These are phyloP conservation scores for Lentinula guzmanii DNA, from an alignment of 768 basidiomycete species.

Conservation along the genomic window DNA sequence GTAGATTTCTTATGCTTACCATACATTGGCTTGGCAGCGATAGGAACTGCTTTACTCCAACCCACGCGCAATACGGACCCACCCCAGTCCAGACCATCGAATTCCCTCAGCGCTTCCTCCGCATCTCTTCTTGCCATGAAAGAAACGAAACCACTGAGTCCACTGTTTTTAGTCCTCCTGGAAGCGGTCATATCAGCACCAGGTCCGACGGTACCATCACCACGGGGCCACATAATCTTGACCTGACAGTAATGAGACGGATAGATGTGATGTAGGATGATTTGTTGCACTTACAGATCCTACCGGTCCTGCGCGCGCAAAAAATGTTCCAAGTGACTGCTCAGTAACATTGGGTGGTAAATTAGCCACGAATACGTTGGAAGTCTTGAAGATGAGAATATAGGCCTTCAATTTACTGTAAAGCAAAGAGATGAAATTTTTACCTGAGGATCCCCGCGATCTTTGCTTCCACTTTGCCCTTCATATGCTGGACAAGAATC, in stretches of 20 bases:
- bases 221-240: constrained; percentile 99
- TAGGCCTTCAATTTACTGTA: not conserved
- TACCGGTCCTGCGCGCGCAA: constrained; percentile 89
- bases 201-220: constrained; percentile 60
- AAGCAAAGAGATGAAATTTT: constrained; percentile 12
- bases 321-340: constrained; percentile 79
- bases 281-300: constrained; percentile 62
- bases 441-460: constrained; percentile 84
- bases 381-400: constrained; percentile 48
- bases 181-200: constrained; percentile 73
- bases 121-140: constrained; percentile 94
- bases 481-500: constrained; percentile 61
- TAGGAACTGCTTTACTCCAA: constrained; percentile 95
- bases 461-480: constrained; percentile 84
- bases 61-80: constrained; percentile 83
- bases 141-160: constrained; percentile 93
- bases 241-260: constrained; percentile 42
- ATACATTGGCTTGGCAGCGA: constrained; percentile 75
- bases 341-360: constrained; percentile 86
- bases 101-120: constrained; percentile 79
- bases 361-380: constrained; percentile 95
- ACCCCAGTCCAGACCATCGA: constrained; percentile 95
- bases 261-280: not conserved
- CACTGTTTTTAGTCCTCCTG: constrained; percentile 64
- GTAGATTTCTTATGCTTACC: constrained; percentile 37